A percentile compares a stretch with the other conserved stretches of the same genome.
Conservation (phyloP, 2,329 filamentous ascomycete species). For the Colletotrichum acutatum region DNA sequence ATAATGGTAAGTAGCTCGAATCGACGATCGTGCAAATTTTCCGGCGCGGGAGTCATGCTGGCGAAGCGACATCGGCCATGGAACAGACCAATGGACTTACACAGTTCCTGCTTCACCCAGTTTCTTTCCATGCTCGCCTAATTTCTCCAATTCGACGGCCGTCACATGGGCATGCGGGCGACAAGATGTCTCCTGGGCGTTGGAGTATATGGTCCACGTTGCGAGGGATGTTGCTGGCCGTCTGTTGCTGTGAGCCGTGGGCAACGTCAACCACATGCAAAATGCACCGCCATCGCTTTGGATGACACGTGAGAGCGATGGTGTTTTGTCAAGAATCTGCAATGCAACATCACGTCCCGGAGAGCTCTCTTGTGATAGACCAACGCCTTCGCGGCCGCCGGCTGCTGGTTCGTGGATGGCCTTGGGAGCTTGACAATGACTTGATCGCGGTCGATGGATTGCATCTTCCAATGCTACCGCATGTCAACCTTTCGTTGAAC, state of each 20-base stretch:
- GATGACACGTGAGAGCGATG: neutral
- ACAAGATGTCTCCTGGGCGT: neutral
- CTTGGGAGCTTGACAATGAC: neutral
- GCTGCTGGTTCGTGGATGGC: neutral
- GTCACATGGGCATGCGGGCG: neutral
- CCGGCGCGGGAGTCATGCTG: neutral
- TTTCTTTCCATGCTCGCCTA: neutral
- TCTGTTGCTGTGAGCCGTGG: neutral
- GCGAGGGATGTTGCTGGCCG: neutral
- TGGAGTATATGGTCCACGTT: neutral
- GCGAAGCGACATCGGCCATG: neutral
- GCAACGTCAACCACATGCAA: neutral
- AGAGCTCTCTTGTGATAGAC: neutral
- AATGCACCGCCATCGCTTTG: neutral
- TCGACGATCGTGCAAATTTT: neutral
- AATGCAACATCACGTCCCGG: neutral
- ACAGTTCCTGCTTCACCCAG: neutral
- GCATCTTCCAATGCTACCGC: neutral
- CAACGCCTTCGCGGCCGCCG: neutral
- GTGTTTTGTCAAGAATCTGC: neutral
- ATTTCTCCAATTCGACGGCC: neutral
- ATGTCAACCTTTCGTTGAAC: neutral
- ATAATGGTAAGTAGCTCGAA: neutral
- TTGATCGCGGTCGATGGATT: neutral
- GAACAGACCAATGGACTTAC: slow-evolving; percentile 8